These are phyloP conservation scores for Eleusine coracana DNA, from an alignment of 176 grass and related monocot species.

Conservation along the genomic window DNA sequence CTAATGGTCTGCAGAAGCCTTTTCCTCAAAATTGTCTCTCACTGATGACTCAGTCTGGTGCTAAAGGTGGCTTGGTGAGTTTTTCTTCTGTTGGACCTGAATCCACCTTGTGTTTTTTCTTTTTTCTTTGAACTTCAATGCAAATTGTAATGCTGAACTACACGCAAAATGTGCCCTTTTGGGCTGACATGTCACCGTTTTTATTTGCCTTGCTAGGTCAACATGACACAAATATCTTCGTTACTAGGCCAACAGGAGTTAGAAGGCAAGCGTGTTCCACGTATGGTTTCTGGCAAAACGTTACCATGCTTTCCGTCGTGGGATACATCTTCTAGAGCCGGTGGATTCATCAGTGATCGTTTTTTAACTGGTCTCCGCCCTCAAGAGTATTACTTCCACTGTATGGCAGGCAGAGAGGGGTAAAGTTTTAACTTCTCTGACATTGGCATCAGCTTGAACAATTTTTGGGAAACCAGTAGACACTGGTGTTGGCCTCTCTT, in stretches of 20 bases:
- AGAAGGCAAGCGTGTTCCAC: slow-evolving; percentile 91
- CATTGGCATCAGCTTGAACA: neutral
- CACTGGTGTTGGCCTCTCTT: neutral
- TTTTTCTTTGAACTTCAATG: neutral
- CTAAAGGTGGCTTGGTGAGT: slow-evolving; percentile 81
- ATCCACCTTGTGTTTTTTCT: neutral
- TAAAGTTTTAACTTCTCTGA: slow-evolving; percentile 50
- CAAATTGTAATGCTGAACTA: neutral
- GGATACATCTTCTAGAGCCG: slow-evolving; percentile 79
- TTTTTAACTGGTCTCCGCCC: slow-evolving; percentile 96
- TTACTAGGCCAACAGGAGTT: slow-evolving; percentile 90
- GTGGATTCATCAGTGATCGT: slow-evolving; percentile 84
- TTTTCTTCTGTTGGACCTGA: slow-evolving; percentile 19
- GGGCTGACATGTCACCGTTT: slow-evolving; percentile 11
- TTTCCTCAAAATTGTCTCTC: slow-evolving; percentile 86
- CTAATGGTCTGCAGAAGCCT: slow-evolving; percentile 70
- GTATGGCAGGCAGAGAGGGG: slow-evolving; percentile 99
- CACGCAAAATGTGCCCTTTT: slow-evolving; percentile 2
- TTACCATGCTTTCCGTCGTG: slow-evolving; percentile 90
- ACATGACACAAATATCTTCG: slow-evolving; percentile 97
- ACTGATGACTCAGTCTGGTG: slow-evolving; percentile 94
- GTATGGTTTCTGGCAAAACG: slow-evolving; percentile 93
- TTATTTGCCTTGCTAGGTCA: slow-evolving; percentile 63
- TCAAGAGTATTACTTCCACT: slow-evolving; percentile 99
- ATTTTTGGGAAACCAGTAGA: neutral